Base-by-base conservation (phyloP, 2,329 filamentous ascomycete genomes). In the Cryoendolithus antarcticus region DNA sequence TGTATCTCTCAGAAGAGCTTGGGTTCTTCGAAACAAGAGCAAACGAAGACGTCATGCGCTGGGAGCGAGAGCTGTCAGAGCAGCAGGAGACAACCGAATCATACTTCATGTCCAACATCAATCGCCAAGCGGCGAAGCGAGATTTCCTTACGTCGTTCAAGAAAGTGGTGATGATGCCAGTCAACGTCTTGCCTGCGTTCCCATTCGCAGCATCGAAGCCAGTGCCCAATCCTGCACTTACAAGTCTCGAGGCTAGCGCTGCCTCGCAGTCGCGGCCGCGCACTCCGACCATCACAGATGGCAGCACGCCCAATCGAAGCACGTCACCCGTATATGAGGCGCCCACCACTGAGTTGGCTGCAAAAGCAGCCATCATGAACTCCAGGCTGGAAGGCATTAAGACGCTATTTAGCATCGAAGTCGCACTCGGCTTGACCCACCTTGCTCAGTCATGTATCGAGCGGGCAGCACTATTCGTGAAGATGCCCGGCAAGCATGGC, bases 151-250 rank as follows among this genome's bases (percentile, higher is more conserved):
- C 80, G 34, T 94, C 88, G 0, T 98, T 98, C 69, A 95, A 86
- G 57, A 96, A 96, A 61, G 91, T 98, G 6, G 84, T 98, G 48
- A 95, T 98, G 88, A 93, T 94, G 79, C 91, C 91, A 2, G 89
- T 98, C 35, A 93, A 85, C 38, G 89, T 86, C 6, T 67, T 96
- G 3, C 84, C 86, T 1, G 19, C 19, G 19, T 75, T 67, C n/a
- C 71, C 71, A 39, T 84, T 77, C 54, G 70, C 63, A 44, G 62
- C 60, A 11, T 57, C 56, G 32, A 68, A 61, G 44, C 52, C 61
- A 13, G 44, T 56, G 13, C 34, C 45, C 9, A 43, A 48, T 4
- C 41, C 47, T 6, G 39, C 36, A 13, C 41, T 44, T 8, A 37
- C 47, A 10, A 30, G 4, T 9, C 30, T 31, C 24, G 39, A 35